Evolutionary conservation across 2,329 filamentous ascomycete species (phyloP), one percentile per base, ranked within the genome.

Genomic region (Fusarium virguliforme): DNA sequence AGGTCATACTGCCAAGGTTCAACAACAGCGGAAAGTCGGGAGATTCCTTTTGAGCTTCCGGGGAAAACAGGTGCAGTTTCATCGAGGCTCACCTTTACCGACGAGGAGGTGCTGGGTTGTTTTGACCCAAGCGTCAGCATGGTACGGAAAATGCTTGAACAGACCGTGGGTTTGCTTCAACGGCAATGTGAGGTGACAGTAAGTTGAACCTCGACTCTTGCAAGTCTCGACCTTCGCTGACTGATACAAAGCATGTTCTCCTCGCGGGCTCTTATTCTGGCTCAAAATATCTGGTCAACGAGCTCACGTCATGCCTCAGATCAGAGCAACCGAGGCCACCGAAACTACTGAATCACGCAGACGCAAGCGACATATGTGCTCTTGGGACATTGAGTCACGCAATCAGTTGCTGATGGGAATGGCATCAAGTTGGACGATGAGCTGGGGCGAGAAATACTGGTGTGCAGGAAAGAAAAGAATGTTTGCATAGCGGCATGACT

Each of bases 71-170:
- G 15, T 15, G 13, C 18, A 15, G 50, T 37, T 46, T 57, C 46
- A 40, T 58, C 13, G 48, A 40, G 37, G 30, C 46, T 64, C 18
- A 60, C 40, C 15, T 65, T 65, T 4, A 56, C 22, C 24, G 55
- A 61, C 34, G 26, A 24, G 10, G 62, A 65, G 26, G 18, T 65
- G n/a, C 50, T 65, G 24, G 9, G 26, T 8, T 65, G 62, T 24
- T 34, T 65, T 6, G 22, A 32, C 13, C 32, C 62, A 6, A 56
- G 48, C 43, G 34, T 50, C n/a, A 4, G 18, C 4, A 61, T 65
- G 62, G n/a, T 55, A 5, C 43, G 24, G 4, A 61, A 50, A 51
- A 65, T 65, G 50, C 32, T 65, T 15, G 15, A 30, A 18, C 24
- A 53, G 8, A 65, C 62, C 4, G 26, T 65, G 6, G 15, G 3